Percentiles rank a stretch among this genome's conserved stretches.
Conservation (phyloP, 2,329 filamentous ascomycete species). For the Cercospora nicotianae region DNA sequence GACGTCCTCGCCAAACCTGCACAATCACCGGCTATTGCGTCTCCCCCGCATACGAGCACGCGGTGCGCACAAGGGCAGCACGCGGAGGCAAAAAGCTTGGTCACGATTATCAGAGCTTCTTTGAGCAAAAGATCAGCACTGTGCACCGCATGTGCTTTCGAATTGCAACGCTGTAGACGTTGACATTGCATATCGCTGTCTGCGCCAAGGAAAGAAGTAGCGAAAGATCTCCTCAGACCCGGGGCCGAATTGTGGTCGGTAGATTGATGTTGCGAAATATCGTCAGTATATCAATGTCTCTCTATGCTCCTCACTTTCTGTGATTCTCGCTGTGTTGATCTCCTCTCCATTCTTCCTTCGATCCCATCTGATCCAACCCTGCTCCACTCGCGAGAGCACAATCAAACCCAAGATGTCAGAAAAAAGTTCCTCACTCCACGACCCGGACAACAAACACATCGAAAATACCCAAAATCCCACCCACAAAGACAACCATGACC, state of each 20-base stretch:
- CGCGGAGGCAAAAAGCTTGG: conserved; percentile 15
- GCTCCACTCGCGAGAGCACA: neutral
- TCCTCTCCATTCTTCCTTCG: neutral
- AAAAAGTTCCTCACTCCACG: conserved; percentile 13
- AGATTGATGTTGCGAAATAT: neutral
- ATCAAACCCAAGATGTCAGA: neutral
- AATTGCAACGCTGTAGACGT: neutral
- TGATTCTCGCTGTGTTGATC: neutral
- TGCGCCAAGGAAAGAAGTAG: conserved; percentile 9
- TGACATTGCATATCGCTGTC: conserved; percentile 2
- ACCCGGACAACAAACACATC: conserved; percentile 12
- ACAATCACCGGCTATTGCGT: neutral
- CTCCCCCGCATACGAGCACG: conserved; percentile 4
- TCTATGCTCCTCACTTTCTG: neutral
- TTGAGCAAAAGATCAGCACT: conserved; percentile 11
- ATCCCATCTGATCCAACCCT: neutral
- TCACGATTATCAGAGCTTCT: conserved; percentile 7
- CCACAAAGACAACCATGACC: conserved; percentile 1
- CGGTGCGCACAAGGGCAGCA: neutral
- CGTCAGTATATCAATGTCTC: neutral
- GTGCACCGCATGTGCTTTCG: neutral
- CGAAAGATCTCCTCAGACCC: conserved; percentile 3
- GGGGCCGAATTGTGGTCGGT: neutral
- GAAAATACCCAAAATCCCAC: conserved; percentile 9
- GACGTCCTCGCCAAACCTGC: conserved; percentile 1